Conservation (phyloP, 192 early-diverging fungal genomes). For the Radiomyces spectabilis region DNA sequence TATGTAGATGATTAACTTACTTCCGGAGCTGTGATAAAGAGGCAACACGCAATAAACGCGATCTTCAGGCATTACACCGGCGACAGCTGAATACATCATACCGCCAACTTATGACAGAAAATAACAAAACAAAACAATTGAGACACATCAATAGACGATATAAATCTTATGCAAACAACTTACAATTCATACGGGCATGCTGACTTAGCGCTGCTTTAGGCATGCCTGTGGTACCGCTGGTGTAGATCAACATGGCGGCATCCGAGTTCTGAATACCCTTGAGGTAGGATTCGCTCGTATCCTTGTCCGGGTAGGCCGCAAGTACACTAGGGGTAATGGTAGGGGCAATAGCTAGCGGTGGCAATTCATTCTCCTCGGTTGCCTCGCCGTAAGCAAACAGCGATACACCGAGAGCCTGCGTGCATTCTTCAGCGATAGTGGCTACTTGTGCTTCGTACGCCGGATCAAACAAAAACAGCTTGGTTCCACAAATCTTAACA, state of each 20-base stretch:
- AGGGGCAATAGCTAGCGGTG: slow-evolving; percentile 2
- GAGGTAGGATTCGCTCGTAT: slow-evolving; percentile 7
- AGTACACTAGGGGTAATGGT: slow-evolving; percentile 21
- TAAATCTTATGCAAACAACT: slow-evolving; percentile 9
- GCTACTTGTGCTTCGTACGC: slow-evolving; percentile 17
- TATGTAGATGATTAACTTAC: slow-evolving; percentile 33
- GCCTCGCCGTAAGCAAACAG: slow-evolving; percentile 22
- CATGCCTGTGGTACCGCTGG: slow-evolving; percentile 53
- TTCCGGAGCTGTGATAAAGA: slow-evolving; percentile 54
- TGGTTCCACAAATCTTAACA: slow-evolving; percentile 29
- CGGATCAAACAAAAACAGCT: slow-evolving; percentile 38
- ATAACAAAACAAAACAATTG: slow-evolving; percentile 5
- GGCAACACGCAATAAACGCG: slow-evolving; percentile 54
- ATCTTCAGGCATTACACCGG: slow-evolving; percentile 20
- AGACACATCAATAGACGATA: not conserved
- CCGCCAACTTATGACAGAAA: slow-evolving; percentile 9
- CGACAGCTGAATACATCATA: slow-evolving; percentile 8
- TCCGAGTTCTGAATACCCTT: slow-evolving; percentile 16
- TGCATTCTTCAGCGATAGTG: slow-evolving; percentile 1
- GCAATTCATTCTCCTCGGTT: slow-evolving; percentile 16
- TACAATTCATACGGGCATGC: slow-evolving; percentile 34
- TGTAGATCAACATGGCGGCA: slow-evolving; percentile 33
- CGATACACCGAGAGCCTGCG: no score
- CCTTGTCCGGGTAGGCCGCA: slow-evolving; percentile 16
- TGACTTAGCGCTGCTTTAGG: slow-evolving; percentile 52